Evolutionary conservation across 345 rosid species (phyloP).

Genomic region (Brassica napus): DNA sequence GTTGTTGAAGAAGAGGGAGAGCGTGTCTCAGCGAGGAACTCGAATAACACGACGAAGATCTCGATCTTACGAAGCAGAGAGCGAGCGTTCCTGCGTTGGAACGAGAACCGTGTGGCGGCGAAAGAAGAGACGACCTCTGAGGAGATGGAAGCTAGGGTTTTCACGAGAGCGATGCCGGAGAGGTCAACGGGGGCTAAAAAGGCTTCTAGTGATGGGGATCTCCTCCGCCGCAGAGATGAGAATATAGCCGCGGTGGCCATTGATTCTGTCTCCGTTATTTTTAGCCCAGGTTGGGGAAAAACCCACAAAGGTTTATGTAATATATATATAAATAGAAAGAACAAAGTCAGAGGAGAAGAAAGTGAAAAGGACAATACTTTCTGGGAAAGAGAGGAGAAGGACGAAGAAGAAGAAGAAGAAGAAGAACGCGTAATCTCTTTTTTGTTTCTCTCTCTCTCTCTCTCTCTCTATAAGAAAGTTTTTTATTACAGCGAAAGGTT

Average conservation of each 20-base stretch:
- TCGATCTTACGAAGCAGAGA: conserved; percentile 74
- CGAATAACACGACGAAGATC: conserved; percentile 62
- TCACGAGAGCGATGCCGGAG: conserved; percentile 62
- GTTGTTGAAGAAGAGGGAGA: conserved; percentile 38
- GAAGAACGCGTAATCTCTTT: neutral
- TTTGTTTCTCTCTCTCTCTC: neutral
- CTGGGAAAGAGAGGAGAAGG: neutral
- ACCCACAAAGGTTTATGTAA: neutral
- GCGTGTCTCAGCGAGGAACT: conserved; percentile 56
- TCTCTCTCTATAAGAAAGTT: conserved; percentile 13
- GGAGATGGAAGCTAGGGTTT: conserved; percentile 64
- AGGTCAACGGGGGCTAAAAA: conserved; percentile 86
- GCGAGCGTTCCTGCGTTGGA: conserved; percentile 76
- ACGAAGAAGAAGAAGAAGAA: neutral
- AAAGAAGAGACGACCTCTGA: conserved; percentile 58
- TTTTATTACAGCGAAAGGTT: neutral
- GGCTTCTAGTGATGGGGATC: conserved; percentile 78
- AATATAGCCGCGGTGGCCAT: conserved; percentile 91
- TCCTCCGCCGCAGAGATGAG: conserved; percentile 73
- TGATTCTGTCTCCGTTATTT: neutral
- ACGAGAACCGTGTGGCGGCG: conserved; percentile 46
- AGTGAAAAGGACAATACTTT: conserved; percentile 14
- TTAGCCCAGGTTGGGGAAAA: neutral
- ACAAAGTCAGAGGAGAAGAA: conserved; percentile 4
- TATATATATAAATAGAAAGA: conserved; percentile 15